These are phyloP conservation scores for Umbelopsis sp. DNA, from an alignment of 192 early-diverging fungal species.

Conservation along the genomic window DNA sequence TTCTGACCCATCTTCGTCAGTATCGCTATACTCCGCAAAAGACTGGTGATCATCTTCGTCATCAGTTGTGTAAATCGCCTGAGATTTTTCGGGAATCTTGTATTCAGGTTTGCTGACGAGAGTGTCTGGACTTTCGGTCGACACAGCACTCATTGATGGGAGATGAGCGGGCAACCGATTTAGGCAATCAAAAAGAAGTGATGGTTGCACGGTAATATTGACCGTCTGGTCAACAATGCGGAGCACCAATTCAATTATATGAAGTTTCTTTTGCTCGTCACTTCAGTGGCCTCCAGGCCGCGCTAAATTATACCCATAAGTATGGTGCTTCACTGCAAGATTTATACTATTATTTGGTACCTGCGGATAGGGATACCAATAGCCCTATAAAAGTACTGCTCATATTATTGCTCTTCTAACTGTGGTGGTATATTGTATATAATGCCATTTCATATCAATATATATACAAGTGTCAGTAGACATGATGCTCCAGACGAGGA, in stretches of 20 bases:
- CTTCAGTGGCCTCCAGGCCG: too few species aligned
- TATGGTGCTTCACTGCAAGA: too few species aligned
- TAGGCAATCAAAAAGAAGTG: neutral
- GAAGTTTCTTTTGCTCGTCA: neutral
- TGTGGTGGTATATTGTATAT: too few species aligned
- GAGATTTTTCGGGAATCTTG: neutral
- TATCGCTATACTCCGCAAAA: constrained; percentile 5
- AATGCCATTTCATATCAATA: too few species aligned
- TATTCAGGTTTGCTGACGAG: neutral
- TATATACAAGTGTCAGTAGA: too few species aligned
- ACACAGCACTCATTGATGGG: constrained; percentile 7
- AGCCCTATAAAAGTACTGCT: too few species aligned
- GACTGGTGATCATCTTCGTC: constrained; percentile 13
- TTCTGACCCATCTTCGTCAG: constrained; percentile 9
- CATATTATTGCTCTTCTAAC: too few species aligned
- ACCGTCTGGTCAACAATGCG: neutral
- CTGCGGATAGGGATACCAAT: too few species aligned
- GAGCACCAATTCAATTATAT: neutral
- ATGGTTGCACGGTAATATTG: neutral
- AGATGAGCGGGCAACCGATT: constrained; percentile 6
- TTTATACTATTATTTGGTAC: too few species aligned
- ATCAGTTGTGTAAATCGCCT: neutral
- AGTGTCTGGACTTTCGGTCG: neutral
- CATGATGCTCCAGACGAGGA: too few species aligned
- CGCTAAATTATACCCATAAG: too few species aligned